These are phyloP conservation scores for Pestalotiopsis sp. DNA, from an alignment of 2,329 filamentous ascomycete genomes.

Conservation along the genomic window DNA sequence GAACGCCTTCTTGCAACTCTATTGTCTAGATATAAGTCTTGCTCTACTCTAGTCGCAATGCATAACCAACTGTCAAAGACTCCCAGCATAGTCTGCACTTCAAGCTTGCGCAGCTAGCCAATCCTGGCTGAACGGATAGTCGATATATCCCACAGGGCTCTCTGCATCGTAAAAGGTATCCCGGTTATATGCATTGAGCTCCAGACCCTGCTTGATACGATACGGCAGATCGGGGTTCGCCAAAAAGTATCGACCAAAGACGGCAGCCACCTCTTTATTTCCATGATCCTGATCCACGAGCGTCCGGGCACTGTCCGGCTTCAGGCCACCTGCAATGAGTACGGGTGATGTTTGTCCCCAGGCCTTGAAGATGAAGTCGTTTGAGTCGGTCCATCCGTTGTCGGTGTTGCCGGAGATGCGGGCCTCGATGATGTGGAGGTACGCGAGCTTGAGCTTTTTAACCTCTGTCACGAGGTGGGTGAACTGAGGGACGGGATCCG, in stretches of 20 bases:
- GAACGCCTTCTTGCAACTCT: no score
- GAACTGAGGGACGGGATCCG: slow-evolving; percentile 66
- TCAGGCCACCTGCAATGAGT: slow-evolving; percentile 38
- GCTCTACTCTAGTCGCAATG: not conserved
- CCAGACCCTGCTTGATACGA: slow-evolving; percentile 27
- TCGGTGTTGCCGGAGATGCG: slow-evolving; percentile 49
- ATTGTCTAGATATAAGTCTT: not conserved
- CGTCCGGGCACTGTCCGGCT: slow-evolving; percentile 21
- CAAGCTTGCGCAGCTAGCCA: slow-evolving; percentile 8
- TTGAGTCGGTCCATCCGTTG: slow-evolving; percentile 33
- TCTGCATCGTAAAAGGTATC: slow-evolving; percentile 23
- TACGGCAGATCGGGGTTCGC: slow-evolving; percentile 33
- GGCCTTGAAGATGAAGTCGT: slow-evolving; percentile 36
- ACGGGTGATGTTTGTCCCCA: slow-evolving; percentile 32
- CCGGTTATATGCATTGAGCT: slow-evolving; percentile 27
- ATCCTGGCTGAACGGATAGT: slow-evolving; percentile 37
- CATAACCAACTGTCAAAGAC: not conserved
- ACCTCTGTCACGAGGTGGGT: slow-evolving; percentile 55
- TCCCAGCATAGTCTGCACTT: not conserved
- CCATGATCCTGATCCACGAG: slow-evolving; percentile 33
- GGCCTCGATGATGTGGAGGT: slow-evolving; percentile 64
- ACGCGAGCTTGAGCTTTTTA: slow-evolving; percentile 56
- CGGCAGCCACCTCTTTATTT: slow-evolving; percentile 33
- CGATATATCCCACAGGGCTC: slow-evolving; percentile 35
- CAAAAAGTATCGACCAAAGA: slow-evolving; percentile 36